Evolutionary conservation across 495 filamentous ascomycete species (phyloP), one percentile per base, ranked within the genome.

Genomic region (Xylaria grammica): DNA sequence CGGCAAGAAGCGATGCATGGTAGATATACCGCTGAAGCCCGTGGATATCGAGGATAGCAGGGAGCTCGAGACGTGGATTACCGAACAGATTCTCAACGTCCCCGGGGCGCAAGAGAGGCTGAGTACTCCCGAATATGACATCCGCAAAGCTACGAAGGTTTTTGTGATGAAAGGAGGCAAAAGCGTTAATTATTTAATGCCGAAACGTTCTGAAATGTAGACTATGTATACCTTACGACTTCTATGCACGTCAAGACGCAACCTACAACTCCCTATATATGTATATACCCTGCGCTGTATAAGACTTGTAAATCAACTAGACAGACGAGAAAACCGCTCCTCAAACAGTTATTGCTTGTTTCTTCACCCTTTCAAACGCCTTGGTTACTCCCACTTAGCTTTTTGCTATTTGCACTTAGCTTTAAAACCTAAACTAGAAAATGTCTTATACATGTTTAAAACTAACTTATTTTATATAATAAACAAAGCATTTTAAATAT

Each of bases 1-100:
- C 68, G 92, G 92, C 7, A 92, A 88, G 73, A 65, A 90, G 65
- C 84, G 84, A 52, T 88, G 89, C 63, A 85, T 81, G 11, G 79
- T 88, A 19, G 82, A 90, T 10, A 87, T 93, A 34, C 73, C 78
- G 26, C 69, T 58, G 34, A 74, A 77, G 32, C 68, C 78, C 19
- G 63, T 54, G 1, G 66, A 63, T 13, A 57, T 84, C 26, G 51
- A 67, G 5, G 65, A 65, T 19, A 34, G 19, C 10, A 71, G 55
- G 8, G 71, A 63, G 63, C 64, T 84, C 57, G 79, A 82, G 63
- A 77, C 84, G 9, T 90, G 84, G 81, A 76, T 92, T n/a, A 75
- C 90, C 11, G 76, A 66, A 32, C 82, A 82, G 65, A 78, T 81
- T 32, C 52, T 67, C 64, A 72, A 63, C 76, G 68, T 61, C 66